phyloP scores from a whole-genome alignment of 768 basidiomycete species.

The Kwoniella dejecticola region DNA sequence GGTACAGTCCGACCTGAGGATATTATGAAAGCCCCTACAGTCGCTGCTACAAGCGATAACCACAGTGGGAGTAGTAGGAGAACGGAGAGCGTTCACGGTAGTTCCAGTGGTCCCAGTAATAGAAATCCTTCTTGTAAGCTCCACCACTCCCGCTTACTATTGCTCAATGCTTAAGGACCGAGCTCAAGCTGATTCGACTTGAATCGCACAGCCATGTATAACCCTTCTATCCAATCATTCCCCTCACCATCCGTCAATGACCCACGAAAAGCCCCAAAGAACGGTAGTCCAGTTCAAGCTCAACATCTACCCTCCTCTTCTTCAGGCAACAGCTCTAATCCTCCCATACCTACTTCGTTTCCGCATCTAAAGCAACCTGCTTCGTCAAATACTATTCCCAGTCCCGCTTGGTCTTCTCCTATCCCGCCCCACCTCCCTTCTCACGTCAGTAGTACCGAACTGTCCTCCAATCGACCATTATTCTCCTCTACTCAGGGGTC shows the following conservation, averaged over 20 bases:
- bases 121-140: conserved; percentile 11
- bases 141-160: no score
- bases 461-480: conserved; percentile 33
- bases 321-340: conserved; percentile 1
- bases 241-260: conserved; percentile 17
- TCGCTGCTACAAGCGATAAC: background rate
- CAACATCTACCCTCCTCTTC: conserved; percentile 2
- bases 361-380: conserved; percentile 9
- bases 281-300: background rate
- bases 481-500: conserved; percentile 45
- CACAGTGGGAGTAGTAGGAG: conserved; percentile 8
- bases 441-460: conserved; percentile 20
- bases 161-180: background rate
- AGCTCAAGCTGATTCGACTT: background rate
- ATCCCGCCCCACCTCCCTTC: conserved; percentile 1
- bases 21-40: conserved; percentile 27
- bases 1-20: conserved; percentile 23
- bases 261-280: background rate
- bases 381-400: conserved; percentile 15
- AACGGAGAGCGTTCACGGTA: conserved; percentile 3
- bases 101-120: background rate
- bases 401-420: conserved; percentile 21
- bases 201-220: conserved; percentile 5
- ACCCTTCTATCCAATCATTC: conserved; percentile 31
- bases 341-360: conserved; percentile 17